Evolutionary conservation across 2,329 filamentous ascomycete genomes (phyloP), one percentile per base, ranked within the genome.

Genomic region (Pseudogymnoascus sp.): DNA sequence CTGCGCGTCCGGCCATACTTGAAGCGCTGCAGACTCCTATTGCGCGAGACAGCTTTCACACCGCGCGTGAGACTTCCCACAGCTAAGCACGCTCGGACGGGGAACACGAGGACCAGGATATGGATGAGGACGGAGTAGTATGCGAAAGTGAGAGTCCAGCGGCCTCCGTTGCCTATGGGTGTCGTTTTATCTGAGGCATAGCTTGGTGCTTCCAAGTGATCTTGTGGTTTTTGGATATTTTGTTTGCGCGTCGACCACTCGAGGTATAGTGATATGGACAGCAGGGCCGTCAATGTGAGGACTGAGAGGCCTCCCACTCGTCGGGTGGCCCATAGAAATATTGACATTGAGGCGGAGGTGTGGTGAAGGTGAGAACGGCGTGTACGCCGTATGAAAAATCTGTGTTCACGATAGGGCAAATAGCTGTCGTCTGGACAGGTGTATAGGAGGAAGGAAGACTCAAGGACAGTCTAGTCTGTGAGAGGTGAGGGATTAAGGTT

Each of bases 111-210:
- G 68, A 88, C 85, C 62, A 89, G 77, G 62, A 85, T 63, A 72
- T 90, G 88, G 63, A 89, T 82, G 35, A 88, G 72, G 16, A 89
- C 76, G 61, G 82, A 85, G 74, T 89, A 90, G 70, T 84, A 85
- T 60, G 85, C 80, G 69, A 87, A 88, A 31, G 84, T 33, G 59
- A 61, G 59, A 61, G 43, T 50, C 43, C 43, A 50, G 24, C 8
- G n/a, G 43, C 43, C 43, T 16, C 43, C 43, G 4, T 50, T 50
- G 14, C 24, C n/a, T 7, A 50, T 10, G 24, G 43, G 24, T 6
- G 43, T 10, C 14, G 14, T 28, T 50, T 14, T 16, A 50, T 50
- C 6, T 11, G 43, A 28, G 43, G 43, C 43, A 28, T 50, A n/a
- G 24, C 43, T 28, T 14, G 24, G 24, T n/a, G 24, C 3, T 14